These are phyloP conservation scores for Cryphonectria nitschkei DNA, from an alignment of 2,329 filamentous ascomycete genomes.

Conservation along the genomic window DNA sequence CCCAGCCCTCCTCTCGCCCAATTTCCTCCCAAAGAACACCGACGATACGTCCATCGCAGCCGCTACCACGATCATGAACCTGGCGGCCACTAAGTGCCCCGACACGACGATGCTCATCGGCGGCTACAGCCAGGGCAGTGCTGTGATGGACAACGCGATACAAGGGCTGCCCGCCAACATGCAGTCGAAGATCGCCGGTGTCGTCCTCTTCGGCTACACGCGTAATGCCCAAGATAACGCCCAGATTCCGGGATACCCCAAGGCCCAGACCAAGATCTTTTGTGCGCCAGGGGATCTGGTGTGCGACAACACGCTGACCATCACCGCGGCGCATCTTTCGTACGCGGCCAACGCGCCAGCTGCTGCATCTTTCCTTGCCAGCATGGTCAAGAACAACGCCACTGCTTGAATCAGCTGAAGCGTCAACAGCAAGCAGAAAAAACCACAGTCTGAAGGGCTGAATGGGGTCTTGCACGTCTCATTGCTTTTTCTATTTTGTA, in stretches of 20 bases:
- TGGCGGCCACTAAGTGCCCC: constrained; percentile 38
- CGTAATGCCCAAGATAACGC: constrained; percentile 35
- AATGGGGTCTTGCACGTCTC: background rate
- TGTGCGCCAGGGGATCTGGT: constrained; percentile 36
- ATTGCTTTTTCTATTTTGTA: background rate
- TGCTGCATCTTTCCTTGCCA: constrained; percentile 32
- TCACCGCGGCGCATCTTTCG: constrained; percentile 34
- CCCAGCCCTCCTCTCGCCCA: constrained; percentile 35
- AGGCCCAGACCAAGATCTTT: constrained; percentile 33
- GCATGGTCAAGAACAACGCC: constrained; percentile 10
- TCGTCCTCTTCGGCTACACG: constrained; percentile 38
- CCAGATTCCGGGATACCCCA: constrained; percentile 33
- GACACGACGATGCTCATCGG: constrained; percentile 39
- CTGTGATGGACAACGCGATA: constrained; percentile 39
- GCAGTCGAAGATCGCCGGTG: constrained; percentile 34
- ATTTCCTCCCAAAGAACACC: constrained; percentile 38
- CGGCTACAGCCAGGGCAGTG: constrained; percentile 38
- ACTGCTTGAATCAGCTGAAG: background rate
- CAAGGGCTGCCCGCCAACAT: constrained; percentile 31
- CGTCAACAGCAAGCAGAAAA: background rate
- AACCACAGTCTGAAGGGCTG: background rate
- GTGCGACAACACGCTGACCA: constrained; percentile 33
- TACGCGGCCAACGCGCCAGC: constrained; percentile 32
- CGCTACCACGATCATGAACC: constrained; percentile 36
- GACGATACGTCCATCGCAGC: constrained; percentile 35